Evolutionary conservation across 1,284 basidiomycete species (phyloP).

Genomic region (Coniferiporia weirii): DNA sequence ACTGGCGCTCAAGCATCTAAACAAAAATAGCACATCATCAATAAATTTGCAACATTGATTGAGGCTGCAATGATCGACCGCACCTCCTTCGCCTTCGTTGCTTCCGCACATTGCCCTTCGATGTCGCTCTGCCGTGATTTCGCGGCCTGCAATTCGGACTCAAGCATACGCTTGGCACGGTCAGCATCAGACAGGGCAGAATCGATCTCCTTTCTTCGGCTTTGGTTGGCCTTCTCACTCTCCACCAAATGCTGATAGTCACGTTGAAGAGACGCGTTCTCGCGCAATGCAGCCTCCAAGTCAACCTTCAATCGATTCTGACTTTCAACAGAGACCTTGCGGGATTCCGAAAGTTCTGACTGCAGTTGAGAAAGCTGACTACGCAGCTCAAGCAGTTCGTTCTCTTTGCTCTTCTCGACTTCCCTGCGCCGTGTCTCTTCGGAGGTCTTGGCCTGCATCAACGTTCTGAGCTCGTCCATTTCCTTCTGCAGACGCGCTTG

Average conservation of each 20-base stretch:
- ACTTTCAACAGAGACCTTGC: conserved; percentile 50
- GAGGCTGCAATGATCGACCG: conserved; percentile 20
- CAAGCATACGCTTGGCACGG: conserved; percentile 62
- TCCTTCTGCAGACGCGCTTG: conserved; percentile 72
- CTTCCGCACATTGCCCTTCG: conserved; percentile 63
- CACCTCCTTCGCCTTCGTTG: conserved; percentile 68
- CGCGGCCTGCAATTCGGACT: conserved; percentile 71
- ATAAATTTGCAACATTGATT: conserved; percentile 2
- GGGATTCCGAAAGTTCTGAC: conserved; percentile 54
- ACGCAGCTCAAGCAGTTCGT: conserved; percentile 77
- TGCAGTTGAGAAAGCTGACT: conserved; percentile 57
- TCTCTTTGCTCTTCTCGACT: conserved; percentile 83
- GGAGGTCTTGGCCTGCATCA: conserved; percentile 81
- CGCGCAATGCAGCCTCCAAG: conserved; percentile 52
- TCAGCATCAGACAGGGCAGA: conserved; percentile 58
- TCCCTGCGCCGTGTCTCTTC: conserved; percentile 84
- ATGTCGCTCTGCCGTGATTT: conserved; percentile 69
- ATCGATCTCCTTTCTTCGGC: conserved; percentile 50
- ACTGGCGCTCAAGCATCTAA: conserved; percentile 72
- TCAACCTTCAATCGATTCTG: conserved; percentile 70
- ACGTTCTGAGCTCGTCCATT: conserved; percentile 77
- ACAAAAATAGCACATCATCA: conserved; percentile 6
- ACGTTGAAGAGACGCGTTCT: conserved; percentile 51
- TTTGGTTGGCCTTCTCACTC: conserved; percentile 47
- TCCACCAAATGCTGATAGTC: conserved; percentile 63